Base-by-base conservation (phyloP, 2,329 filamentous ascomycete genomes). In the Calcarisporium arbuscula region DNA sequence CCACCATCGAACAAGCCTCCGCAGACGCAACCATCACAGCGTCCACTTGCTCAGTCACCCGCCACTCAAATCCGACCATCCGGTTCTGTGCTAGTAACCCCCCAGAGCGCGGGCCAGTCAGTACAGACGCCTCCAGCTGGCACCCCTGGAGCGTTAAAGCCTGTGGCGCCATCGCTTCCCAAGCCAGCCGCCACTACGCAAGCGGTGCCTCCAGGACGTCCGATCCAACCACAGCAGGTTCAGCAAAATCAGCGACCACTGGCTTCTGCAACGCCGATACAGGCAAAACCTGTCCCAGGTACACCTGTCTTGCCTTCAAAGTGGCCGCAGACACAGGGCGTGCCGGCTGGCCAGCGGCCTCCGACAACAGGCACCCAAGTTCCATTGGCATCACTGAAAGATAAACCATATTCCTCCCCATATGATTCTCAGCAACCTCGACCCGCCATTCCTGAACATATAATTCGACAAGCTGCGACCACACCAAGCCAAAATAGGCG, bases 381-480 rank as follows among this genome's bases (percentile, higher is more conserved):
- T 4, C 39, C 56, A 14, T 39, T 40, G n/a, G 38, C 43, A 19
- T 43, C 49, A 16, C 47, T 47, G 22, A 51, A 48, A 34, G 53
- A 58, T 38, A 61, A 51, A 39, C 32, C 38, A 8, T 46, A 51
- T 28, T 25, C 41, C 5, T 49, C 50, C 9, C 49, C 58, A 3
- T 54, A 59, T 34, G 45, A 44, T 22, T 45, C 47, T 14, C 59
- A 63, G 33, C 48, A 47, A 6, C 54, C 56, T 7, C 51, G 53
- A 27, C 58, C 60, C 23, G 57, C 61, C 5, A 58, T 65, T 22
- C 58, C 62, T n/a, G 58, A 62, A 25, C 60, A 62, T 39, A 58
- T 65, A 28, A 61, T 60, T 36, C 55, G 61, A n/a, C 61, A 63
- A 38, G 54, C 55, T 14, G 45, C 59, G 19, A 50, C 49, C 33